phyloP scores from a whole-genome alignment of 176 grass and related monocot genomes.

The Triticum aestivum region DNA sequence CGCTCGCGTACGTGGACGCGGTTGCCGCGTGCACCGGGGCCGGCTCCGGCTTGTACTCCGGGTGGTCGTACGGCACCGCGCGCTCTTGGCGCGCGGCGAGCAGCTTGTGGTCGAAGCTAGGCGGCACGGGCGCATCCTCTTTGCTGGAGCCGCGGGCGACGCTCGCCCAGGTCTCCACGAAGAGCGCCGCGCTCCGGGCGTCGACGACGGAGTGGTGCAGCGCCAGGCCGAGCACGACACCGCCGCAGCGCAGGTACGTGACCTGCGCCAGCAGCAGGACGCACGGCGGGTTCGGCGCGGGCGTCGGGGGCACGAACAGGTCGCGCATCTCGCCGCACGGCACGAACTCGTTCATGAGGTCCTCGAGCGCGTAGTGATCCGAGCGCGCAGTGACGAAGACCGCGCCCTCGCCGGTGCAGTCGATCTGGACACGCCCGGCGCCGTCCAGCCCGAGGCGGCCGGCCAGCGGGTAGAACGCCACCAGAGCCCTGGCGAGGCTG shows the following conservation, averaged over 20 bases:
- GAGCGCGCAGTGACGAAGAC: slow-evolving; percentile 40
- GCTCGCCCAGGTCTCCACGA: slow-evolving; percentile 57
- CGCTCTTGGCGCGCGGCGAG: slow-evolving; percentile 32
- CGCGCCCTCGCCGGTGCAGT: slow-evolving; percentile 64
- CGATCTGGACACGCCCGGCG: slow-evolving; percentile 43
- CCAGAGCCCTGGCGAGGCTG: slow-evolving; percentile 48
- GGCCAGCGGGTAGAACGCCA: slow-evolving; percentile 65
- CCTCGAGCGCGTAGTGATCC: slow-evolving; percentile 19
- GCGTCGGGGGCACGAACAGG: slow-evolving; percentile 44
- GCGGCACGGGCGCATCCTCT: neutral
- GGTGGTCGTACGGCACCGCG: slow-evolving; percentile 52
- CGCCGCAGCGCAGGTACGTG: slow-evolving; percentile 64
- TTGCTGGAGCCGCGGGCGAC: neutral
- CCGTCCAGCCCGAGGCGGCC: slow-evolving; percentile 39
- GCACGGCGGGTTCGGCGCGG: slow-evolving; percentile 11
- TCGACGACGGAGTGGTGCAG: slow-evolving; percentile 52
- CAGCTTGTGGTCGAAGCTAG: slow-evolving; percentile 42
- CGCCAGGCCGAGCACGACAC: slow-evolving; percentile 51
- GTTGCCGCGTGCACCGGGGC: neutral
- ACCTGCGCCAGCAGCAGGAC: slow-evolving; percentile 52
- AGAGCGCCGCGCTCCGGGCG: slow-evolving; percentile 42
- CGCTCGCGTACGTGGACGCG: slow-evolving; percentile 21
- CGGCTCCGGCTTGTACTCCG: slow-evolving; percentile 56
- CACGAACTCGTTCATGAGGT: slow-evolving; percentile 44
- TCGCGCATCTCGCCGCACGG: slow-evolving; percentile 47